Evolutionary conservation across 805 yeast species (phyloP).

Genomic region (Schwanniomyces sp.): DNA sequence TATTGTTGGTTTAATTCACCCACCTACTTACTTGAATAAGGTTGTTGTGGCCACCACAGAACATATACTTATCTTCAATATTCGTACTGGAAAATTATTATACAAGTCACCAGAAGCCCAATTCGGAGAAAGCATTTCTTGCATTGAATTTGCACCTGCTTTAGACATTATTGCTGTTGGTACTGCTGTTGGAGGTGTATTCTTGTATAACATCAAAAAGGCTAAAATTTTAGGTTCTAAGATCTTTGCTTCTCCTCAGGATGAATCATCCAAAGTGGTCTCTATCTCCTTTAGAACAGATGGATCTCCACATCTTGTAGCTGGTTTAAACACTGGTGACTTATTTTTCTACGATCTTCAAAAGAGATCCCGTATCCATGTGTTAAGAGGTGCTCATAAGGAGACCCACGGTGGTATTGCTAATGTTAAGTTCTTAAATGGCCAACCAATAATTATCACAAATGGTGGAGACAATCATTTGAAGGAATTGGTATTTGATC

Average conservation of each 20-base stretch:
- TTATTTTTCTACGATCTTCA: conserved; percentile 81
- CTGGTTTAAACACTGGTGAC: conserved; percentile 79
- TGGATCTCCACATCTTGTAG: conserved; percentile 78
- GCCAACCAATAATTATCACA: conserved; percentile 88
- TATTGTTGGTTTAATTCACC: conserved; percentile 70
- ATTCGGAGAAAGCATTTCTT: conserved; percentile 53
- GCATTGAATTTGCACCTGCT: conserved; percentile 83
- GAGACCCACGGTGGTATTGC: conserved; percentile 78
- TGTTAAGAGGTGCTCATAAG: conserved; percentile 68
- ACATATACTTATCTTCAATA: conserved; percentile 62
- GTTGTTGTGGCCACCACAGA: conserved; percentile 77
- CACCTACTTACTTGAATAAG: conserved; percentile 91
- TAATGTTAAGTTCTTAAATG: conserved; percentile 72
- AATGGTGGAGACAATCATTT: conserved; percentile 89
- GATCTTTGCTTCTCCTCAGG: conserved; percentile 46
- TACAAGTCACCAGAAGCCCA: conserved; percentile 51
- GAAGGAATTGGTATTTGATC: conserved; percentile 92
- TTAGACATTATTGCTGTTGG: conserved; percentile 84
- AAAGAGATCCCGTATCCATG: conserved; percentile 70
- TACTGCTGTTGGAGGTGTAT: conserved; percentile 63
- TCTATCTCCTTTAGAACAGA: conserved; percentile 89
- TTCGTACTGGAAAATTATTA: conserved; percentile 73
- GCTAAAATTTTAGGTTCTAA: conserved; percentile 51
- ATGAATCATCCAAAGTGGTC: conserved; percentile 42
- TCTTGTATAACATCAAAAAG: conserved; percentile 65